Evolutionary conservation across 257 asterid genomes (phyloP).

Genomic region (Penstemon davidsonii): DNA sequence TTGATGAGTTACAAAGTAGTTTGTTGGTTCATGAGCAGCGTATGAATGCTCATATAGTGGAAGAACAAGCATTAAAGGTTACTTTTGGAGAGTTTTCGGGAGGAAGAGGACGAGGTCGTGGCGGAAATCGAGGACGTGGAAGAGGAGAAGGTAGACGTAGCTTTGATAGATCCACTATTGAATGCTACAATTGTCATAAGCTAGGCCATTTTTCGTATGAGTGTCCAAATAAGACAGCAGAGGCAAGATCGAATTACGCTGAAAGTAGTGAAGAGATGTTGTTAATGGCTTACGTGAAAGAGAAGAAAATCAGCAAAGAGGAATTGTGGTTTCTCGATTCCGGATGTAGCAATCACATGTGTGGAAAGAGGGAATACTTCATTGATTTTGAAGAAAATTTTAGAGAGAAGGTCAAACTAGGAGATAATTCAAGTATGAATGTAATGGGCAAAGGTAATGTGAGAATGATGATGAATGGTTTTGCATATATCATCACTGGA

Average conservation of each 20-base stretch:
- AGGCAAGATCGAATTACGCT: not conserved
- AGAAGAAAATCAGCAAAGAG: not conserved
- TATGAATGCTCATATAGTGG: not conserved
- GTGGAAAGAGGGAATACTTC: not conserved
- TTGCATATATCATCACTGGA: not conserved
- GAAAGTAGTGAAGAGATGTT: not conserved
- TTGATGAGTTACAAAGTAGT: constrained; percentile 20
- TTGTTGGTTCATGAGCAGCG: constrained; percentile 21
- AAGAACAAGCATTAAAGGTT: constrained; percentile 6
- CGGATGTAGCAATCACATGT: constrained; percentile 21
- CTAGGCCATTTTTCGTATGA: constrained; percentile 25
- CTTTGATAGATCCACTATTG: constrained; percentile 8
- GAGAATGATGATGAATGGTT: not conserved
- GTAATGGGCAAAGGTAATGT: not conserved
- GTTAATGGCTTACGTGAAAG: constrained; percentile 20
- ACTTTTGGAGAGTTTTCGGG: not conserved
- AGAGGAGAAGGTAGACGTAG: not conserved
- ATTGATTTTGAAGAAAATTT: not conserved
- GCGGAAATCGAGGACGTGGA: constrained; percentile 16
- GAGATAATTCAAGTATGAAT: not conserved
- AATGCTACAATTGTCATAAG: constrained; percentile 16
- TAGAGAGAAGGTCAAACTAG: not conserved
- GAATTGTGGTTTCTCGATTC: constrained; percentile 27
- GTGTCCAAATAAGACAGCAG: constrained; percentile 1
- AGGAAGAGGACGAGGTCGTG: constrained; percentile 20